Percentiles rank a stretch among this genome's conserved stretches.
Conservation (phyloP, 2,329 filamentous ascomycete species). For the Venturia effusa region DNA sequence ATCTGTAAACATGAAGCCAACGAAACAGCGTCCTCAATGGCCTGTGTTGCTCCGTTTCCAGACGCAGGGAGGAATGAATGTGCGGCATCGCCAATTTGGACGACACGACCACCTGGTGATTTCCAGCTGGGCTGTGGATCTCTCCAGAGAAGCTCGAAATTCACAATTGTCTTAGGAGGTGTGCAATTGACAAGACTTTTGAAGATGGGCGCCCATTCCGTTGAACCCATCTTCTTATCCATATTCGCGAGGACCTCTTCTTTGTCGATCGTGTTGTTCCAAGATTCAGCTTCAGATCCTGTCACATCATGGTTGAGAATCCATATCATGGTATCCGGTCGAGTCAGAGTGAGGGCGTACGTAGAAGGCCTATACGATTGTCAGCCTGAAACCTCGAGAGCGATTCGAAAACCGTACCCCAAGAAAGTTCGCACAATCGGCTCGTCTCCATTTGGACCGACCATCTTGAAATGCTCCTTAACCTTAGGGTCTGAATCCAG, state of each 20-base stretch:
- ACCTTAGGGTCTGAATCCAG: constrained; percentile 35
- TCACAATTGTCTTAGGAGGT: constrained; percentile 36
- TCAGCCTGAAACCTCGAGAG: not conserved
- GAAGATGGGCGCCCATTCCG: constrained; percentile 20
- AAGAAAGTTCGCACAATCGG: constrained; percentile 36
- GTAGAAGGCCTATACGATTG: constrained; percentile 23
- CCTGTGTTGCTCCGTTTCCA: constrained; percentile 36
- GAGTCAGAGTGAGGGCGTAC: constrained; percentile 34
- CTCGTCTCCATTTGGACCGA: constrained; percentile 24
- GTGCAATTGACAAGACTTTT: constrained; percentile 33
- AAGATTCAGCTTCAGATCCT: constrained; percentile 33
- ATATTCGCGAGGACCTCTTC: constrained; percentile 35
- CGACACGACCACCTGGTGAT: constrained; percentile 30
- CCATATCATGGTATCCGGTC: constrained; percentile 38
- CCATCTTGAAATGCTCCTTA: constrained; percentile 36
- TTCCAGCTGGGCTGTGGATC: constrained; percentile 36
- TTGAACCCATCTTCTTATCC: constrained; percentile 22
- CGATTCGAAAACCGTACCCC: constrained; percentile 19
- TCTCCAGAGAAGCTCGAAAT: constrained; percentile 38
- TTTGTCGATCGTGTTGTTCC: constrained; percentile 36
- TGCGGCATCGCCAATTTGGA: constrained; percentile 35
- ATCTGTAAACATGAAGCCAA: constrained; percentile 36
- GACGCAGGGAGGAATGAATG: constrained; percentile 36
- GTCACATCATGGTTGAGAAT: constrained; percentile 40
- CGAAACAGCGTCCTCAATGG: constrained; percentile 36